Evolutionary conservation across 2,329 filamentous ascomycete genomes (phyloP).

Genomic region (Apiospora pterosperma): DNA sequence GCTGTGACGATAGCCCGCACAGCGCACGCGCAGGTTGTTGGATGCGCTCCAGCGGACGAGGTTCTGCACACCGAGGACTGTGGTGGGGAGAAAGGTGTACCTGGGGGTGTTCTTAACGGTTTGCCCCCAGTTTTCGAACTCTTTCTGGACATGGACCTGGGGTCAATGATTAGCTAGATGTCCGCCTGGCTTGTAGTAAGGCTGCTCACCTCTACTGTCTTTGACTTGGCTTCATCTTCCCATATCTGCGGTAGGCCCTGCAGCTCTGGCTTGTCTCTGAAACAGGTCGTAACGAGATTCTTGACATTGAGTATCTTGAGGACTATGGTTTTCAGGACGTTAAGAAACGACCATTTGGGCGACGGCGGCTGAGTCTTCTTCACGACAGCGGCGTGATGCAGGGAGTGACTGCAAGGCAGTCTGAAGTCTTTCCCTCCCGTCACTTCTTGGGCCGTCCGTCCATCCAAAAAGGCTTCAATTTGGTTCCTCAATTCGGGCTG

Average conservation of each 20-base stretch:
- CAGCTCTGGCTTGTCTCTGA: neutral
- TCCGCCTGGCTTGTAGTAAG: neutral
- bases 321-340: neutral
- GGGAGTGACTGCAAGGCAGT: neutral
- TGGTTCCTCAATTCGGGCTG: neutral
- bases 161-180: neutral
- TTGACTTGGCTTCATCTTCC: neutral
- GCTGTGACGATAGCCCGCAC: conserved; percentile 40
- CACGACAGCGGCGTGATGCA: neutral
- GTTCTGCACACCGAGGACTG: conserved; percentile 35
- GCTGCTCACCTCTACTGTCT: neutral
- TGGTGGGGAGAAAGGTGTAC: conserved; percentile 38
- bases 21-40: conserved; percentile 34
- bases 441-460: neutral
- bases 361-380: neutral
- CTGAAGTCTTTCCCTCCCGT: neutral
- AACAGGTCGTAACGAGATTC: neutral
- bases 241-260: neutral
- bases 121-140: conserved; percentile 39
- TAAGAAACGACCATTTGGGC: neutral
- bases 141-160: neutral
- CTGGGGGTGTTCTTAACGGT: conserved; percentile 35
- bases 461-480: neutral
- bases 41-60: conserved; percentile 34
- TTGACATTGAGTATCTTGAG: neutral